Base-by-base conservation (phyloP, 768 basidiomycete genomes). In the Saitozyma podzolica region DNA sequence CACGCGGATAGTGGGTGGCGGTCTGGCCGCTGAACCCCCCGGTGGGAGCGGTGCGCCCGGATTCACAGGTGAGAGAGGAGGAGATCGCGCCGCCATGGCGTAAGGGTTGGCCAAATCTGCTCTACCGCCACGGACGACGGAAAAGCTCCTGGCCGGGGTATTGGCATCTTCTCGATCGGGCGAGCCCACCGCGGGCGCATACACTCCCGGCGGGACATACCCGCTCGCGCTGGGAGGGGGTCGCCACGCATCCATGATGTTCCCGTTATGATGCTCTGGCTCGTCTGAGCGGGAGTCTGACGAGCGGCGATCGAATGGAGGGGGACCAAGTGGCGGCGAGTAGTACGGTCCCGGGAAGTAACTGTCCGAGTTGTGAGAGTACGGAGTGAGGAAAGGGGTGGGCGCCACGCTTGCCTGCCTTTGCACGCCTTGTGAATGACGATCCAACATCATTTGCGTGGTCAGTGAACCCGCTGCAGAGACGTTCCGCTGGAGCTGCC, bases 241-340 rank as follows among this genome's bases (percentile, higher is more conserved):
- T 40, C 54, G 41, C 91, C 92, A 95, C n/a, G 94, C 91, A 48
- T 88, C 88, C 91, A 97, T 95, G 73, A 97, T 96, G 11, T 90
- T 89, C 47, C 61, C 61, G 16, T 82, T 83, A 58, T 81, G 83
- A 66, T 9, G 20, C n/a, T 19, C 20, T 90, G 90, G 69, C 89
- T 89, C 88, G 49, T 91, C 88, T 72, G 91, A 89, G 41, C 64
- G 40, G 0, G 63, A 65, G 41, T 74, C 72, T 5, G 67, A 69
- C 40, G 60, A 60, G 29, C 65, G 63, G 45, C 65, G 40, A 40
- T 69, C 69, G 50, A 64, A 54, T 13, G 63, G 58, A 6, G 60
- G 63, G 4, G 72, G 74, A 8, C 68, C 68, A 13, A 72, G 55
- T 16, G 74, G 74, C 17, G 71, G 68, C 20, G 63, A 56, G 40